Evolutionary conservation across 2,329 filamentous ascomycete genomes (phyloP), one percentile per base, ranked within the genome.

Genomic region (Cordyceps sp.): DNA sequence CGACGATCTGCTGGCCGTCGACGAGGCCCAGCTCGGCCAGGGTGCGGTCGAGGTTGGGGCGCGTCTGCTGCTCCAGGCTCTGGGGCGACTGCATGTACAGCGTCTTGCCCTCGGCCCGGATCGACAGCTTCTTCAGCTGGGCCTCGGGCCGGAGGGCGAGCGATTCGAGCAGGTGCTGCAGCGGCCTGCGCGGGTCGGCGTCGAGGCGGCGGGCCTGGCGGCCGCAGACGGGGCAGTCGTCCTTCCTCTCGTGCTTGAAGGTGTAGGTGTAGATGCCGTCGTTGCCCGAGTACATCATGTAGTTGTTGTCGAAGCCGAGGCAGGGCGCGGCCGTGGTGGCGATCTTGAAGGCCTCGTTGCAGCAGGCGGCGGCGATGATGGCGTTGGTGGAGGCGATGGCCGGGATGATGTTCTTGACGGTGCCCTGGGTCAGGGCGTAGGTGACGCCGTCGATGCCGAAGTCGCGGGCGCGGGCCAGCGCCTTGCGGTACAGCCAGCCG

Each of bases 251-350:
- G 47, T 93, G 85, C 47, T 85, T 78, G 53, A 96, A 98, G 0
- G 90, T 98, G 55, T 93, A 94, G 0, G 90, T 98, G 61, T 98
- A 98, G 42, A 98, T 79, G 42, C 80, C 72, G 47, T 93, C 88
- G 47, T 96, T 86, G 29, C 92, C 90, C 10, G 84, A 93, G 55
- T 98, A 98, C 82, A 94, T 93, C 86, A 96, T 96, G 59, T 98
- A 98, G 53, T 93, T 93, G 34, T 78, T 78, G 28, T 78, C 74
- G 39, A 73, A 64, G 10, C 79, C 81, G 13, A 98, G 64, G 40
- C 75, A 78, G 0, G 88, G 84, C 21, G 88, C 90, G 24, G 78
- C 73, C 30, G 68, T 73, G 12, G 83, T 93, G 26, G 79, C 81
- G 39, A 98, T 82, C 59, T 98, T 98, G 59, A 96, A 75, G 2